phyloP scores from a whole-genome alignment of 129 eudicot species.

The Pseudognaphalium luteoalbum region DNA sequence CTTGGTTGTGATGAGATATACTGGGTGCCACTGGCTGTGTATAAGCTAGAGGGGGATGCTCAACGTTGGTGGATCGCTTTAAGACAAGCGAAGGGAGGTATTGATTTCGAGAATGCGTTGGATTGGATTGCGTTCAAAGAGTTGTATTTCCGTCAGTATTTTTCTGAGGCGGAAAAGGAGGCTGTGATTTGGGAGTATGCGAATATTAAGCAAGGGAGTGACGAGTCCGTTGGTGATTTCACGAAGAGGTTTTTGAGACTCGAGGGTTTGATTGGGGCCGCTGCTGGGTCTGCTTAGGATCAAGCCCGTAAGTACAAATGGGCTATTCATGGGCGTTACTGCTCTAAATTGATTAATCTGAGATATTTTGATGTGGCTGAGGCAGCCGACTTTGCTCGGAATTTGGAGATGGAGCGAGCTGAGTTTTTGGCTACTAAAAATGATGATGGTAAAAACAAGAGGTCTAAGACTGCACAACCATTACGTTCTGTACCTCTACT shows the following conservation, averaged over 20 bases:
- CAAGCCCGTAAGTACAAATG: not conserved
- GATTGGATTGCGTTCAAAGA: not conserved
- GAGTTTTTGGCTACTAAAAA: not conserved
- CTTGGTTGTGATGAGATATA: not conserved
- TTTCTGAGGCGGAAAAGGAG: too few species aligned
- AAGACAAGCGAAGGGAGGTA: not conserved
- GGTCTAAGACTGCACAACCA: not conserved
- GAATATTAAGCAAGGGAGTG: not conserved
- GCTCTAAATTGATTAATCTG: not conserved
- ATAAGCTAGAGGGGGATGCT: conserved; percentile 1
- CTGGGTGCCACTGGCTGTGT: not conserved
- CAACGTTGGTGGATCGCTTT: not conserved
- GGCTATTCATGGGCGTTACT: not conserved
- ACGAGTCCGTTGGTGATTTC: not conserved
- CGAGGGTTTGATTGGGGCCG: not conserved
- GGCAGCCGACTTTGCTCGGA: not conserved
- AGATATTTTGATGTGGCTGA: not conserved
- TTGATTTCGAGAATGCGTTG: not conserved
- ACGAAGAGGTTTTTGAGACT: too few species aligned
- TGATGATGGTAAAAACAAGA: not conserved
- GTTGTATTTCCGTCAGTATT: not conserved
- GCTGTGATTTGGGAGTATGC: too few species aligned
- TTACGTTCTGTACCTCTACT: not conserved
- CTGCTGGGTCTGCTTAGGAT: not conserved
- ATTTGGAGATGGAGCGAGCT: not conserved